These are phyloP conservation scores for Begonia peltatifolia DNA, from an alignment of 306 rosid genomes.

Conservation along the genomic window DNA sequence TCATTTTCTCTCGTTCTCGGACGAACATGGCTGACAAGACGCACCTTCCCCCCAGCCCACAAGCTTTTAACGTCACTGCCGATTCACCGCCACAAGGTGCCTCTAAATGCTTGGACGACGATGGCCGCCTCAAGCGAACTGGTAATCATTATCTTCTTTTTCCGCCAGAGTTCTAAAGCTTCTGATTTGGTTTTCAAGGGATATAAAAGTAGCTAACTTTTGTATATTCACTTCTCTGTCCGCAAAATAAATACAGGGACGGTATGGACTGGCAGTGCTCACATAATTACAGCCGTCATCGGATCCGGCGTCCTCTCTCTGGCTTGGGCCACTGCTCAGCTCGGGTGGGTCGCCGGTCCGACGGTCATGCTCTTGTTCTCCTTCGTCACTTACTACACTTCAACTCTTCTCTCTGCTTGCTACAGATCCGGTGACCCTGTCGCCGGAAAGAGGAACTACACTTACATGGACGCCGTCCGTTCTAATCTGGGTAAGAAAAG, in stretches of 20 bases:
- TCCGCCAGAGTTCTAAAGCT: too few relatives aligned
- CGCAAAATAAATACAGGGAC: conserved; percentile 1
- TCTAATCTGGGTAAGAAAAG: conserved; percentile 8
- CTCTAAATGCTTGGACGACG: conserved; percentile 7
- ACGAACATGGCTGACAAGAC: conserved; percentile 1
- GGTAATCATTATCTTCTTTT: conserved; percentile 1
- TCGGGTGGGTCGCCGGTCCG: conserved; percentile 15
- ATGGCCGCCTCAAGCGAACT: conserved; percentile 11
- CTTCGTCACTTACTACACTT: conserved; percentile 12
- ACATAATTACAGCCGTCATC: conserved; percentile 14
- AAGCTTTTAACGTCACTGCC: conserved; percentile 2
- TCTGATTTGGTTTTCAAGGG: too few relatives aligned
- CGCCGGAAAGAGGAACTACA: conserved; percentile 11
- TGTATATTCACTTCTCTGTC: too few relatives aligned
- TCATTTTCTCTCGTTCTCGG: not conserved
- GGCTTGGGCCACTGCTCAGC: conserved; percentile 17
- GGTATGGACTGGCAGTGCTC: conserved; percentile 15
- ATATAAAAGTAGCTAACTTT: too few relatives aligned
- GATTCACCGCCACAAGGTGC: not conserved
- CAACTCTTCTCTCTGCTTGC: conserved; percentile 12
- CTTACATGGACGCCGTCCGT: conserved; percentile 10
- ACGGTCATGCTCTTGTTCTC: conserved; percentile 9
- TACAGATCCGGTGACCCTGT: conserved; percentile 12
- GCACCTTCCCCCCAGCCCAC: conserved; percentile 3
- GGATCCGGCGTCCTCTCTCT: conserved; percentile 15